Conservation (phyloP, 192 early-diverging fungal genomes). For the Backusella sp. region DNA sequence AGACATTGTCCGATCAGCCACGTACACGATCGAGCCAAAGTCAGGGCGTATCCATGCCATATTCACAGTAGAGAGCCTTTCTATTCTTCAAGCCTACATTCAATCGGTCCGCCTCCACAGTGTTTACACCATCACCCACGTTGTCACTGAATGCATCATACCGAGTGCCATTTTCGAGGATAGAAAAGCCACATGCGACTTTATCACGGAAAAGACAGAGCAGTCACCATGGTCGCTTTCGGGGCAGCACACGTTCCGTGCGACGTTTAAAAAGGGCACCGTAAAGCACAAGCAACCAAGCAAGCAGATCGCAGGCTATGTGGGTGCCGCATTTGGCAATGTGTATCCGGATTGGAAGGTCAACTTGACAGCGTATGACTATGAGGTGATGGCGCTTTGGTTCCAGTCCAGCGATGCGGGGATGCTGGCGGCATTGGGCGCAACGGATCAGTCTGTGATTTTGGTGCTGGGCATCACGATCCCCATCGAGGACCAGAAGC, state of each 20-base stretch:
- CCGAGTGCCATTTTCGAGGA: conserved; percentile 7
- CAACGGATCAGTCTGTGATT: background rate
- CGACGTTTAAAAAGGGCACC: conserved; percentile 20
- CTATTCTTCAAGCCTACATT: background rate
- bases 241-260: conserved; percentile 10
- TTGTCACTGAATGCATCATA: conserved; percentile 1
- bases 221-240: background rate
- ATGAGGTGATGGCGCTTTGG: conserved; percentile 37
- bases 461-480: conserved; percentile 4
- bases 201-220: background rate
- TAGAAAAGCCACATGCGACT: background rate
- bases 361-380: conserved; percentile 41
- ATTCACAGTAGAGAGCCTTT: background rate
- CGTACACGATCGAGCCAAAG: background rate
- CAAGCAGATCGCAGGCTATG: conserved; percentile 10
- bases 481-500: conserved; percentile 16
- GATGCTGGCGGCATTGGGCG: background rate
- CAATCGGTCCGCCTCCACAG: background rate
- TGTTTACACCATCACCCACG: background rate
- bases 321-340: conserved; percentile 21
- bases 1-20: background rate
- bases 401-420: conserved; percentile 8
- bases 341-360: conserved; percentile 39
- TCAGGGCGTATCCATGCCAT: conserved; percentile 1
- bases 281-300: conserved; percentile 13